phyloP scores from a whole-genome alignment of 2,329 filamentous ascomycete species.

The Phyllosticta paracitricarpa region DNA sequence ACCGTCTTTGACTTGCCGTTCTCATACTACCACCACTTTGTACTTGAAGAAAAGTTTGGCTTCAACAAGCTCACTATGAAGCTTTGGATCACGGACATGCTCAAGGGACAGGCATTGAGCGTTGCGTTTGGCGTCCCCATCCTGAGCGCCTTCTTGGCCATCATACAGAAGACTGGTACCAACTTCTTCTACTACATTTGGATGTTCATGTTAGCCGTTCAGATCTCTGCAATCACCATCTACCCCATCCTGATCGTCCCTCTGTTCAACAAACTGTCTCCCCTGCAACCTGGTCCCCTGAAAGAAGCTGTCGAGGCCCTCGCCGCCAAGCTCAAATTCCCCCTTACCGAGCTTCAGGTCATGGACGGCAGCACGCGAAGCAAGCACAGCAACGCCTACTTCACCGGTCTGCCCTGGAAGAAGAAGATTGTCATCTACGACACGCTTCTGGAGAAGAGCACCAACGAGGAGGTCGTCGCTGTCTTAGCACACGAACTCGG shows the following conservation, averaged over 20 bases:
- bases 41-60: constrained; percentile 91
- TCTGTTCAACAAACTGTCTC: constrained; percentile 96
- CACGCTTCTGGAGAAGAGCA: constrained; percentile 90
- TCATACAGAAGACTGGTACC: constrained; percentile 87
- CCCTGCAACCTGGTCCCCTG: constrained; percentile 74
- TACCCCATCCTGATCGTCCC: constrained; percentile 92
- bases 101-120: constrained; percentile 80
- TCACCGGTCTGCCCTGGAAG: constrained; percentile 97
- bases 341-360: constrained; percentile 83
- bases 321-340: constrained; percentile 77
- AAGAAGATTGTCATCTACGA: constrained; percentile 99
- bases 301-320: constrained; percentile 82
- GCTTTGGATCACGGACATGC: constrained; percentile 78
- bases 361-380: constrained; percentile 87
- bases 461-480: constrained; percentile 84
- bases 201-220: constrained; percentile 80
- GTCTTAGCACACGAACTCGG: constrained; percentile 93
- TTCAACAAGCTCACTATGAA: constrained; percentile 97
- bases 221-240: constrained; percentile 90
- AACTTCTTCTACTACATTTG: constrained; percentile 98
- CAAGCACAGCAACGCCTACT: constrained; percentile 86
- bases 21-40: constrained; percentile 87
- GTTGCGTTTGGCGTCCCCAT: constrained; percentile 76
- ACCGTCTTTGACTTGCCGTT: constrained; percentile 70
- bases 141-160: constrained; percentile 83